A percentile compares a stretch with the other conserved stretches of the same genome.
These are phyloP conservation scores for Senna siamea DNA, from an alignment of 306 rosid species.

Conservation along the genomic window DNA sequence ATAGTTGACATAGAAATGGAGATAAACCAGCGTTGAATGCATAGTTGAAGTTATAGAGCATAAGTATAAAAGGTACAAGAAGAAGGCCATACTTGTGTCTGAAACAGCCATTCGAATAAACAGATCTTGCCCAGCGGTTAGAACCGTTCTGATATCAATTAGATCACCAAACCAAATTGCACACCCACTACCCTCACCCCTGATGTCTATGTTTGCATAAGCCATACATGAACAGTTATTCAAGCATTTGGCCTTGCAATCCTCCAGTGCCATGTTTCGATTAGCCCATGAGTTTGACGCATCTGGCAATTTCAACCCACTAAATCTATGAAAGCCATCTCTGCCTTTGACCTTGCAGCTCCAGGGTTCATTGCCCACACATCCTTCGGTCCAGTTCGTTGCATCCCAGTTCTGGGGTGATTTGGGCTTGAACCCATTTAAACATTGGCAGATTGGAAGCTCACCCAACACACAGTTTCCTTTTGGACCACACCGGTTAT, in stretches of 20 bases:
- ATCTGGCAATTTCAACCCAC: constrained; percentile 49
- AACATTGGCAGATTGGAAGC: constrained; percentile 49
- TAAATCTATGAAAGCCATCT: constrained; percentile 5
- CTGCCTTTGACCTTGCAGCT: constrained; percentile 42
- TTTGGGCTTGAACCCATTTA: constrained; percentile 50
- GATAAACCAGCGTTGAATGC: too few species aligned
- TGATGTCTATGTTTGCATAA: constrained; percentile 48
- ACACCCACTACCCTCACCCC: constrained; percentile 62
- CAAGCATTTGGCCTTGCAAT: constrained; percentile 56
- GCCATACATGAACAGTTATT: constrained; percentile 57
- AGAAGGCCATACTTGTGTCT: constrained; percentile 43
- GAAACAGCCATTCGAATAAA: constrained; percentile 44
- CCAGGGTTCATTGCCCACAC: constrained; percentile 31
- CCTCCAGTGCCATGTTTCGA: constrained; percentile 45
- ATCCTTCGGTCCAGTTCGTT: constrained; percentile 44
- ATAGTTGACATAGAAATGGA: not conserved
- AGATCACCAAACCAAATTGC: constrained; percentile 61
- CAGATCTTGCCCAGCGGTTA: constrained; percentile 48
- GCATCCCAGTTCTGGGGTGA: constrained; percentile 36
- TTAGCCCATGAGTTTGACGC: constrained; percentile 48
- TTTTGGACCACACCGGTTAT: constrained; percentile 43
- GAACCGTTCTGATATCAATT: constrained; percentile 42
- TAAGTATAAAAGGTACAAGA: too few species aligned
- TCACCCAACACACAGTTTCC: too few species aligned
- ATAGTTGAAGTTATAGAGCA: too few species aligned